phyloP scores from a whole-genome alignment of 768 basidiomycete genomes.

The Mycena sanguinolenta region DNA sequence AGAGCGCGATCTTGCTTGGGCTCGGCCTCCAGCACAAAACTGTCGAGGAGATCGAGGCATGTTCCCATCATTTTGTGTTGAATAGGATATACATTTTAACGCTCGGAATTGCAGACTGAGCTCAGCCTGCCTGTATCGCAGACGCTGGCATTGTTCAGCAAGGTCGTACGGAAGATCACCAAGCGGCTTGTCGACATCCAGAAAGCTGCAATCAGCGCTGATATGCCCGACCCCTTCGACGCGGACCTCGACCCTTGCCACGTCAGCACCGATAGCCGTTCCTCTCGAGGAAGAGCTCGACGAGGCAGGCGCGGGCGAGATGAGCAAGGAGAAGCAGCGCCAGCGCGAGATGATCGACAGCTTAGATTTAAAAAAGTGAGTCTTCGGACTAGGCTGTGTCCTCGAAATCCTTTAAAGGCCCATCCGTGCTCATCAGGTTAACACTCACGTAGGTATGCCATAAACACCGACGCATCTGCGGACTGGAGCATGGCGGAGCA shows the following conservation, averaged over 20 bases:
- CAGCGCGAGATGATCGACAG: constrained; percentile 91
- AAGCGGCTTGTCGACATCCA: constrained; percentile 83
- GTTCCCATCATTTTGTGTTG: constrained; percentile 32
- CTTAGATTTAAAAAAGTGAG: constrained; percentile 90
- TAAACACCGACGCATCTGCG: constrained; percentile 68
- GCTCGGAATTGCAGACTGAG: constrained; percentile 65
- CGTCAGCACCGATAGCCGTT: constrained; percentile 53
- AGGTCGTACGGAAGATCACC: constrained; percentile 88
- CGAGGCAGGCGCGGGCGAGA: constrained; percentile 81
- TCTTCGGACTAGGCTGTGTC: constrained; percentile 35
- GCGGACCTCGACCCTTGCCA: constrained; percentile 37
- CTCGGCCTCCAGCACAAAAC: constrained; percentile 91
- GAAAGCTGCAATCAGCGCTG: constrained; percentile 79
- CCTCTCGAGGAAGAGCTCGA: constrained; percentile 77
- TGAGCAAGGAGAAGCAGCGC: constrained; percentile 76
- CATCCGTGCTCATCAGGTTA: constrained; percentile 36
- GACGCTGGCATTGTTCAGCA: constrained; percentile 90
- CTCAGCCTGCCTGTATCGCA: constrained; percentile 89
- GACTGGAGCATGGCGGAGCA: constrained; percentile 85
- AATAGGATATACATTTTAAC: not conserved
- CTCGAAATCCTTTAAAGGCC: constrained; percentile 17
- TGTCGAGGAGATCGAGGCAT: constrained; percentile 90
- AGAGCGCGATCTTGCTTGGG: constrained; percentile 91
- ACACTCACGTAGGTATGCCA: constrained; percentile 70
- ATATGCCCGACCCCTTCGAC: constrained; percentile 63